Base-by-base conservation (phyloP, 768 basidiomycete species). In the Russula sp. region DNA sequence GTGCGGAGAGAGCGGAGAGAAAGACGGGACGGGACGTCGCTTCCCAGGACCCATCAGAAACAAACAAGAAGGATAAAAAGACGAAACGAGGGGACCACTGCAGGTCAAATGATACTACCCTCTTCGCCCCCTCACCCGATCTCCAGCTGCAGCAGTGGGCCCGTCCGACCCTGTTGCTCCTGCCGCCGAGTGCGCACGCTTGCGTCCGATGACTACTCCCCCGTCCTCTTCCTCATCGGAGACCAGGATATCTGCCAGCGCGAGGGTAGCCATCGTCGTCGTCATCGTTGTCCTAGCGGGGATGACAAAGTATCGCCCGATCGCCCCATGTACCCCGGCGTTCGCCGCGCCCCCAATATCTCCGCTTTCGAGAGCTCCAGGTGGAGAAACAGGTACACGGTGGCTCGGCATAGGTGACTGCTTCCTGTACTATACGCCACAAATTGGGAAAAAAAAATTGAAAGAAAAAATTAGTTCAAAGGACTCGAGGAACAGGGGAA, bases 401-500 rank as follows among this genome's bases (percentile, higher is more conserved):
- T 48, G 26, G 4, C 24, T 26, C 20, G 42, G 26, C 46, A 57
- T 26, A 4, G 65, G 28, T 3, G 61, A 44, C 18, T 55, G 61
- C 55, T 73, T 75, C 63, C 73, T 75, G 58, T 74, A 73, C 74
- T 75, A 49, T 32, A 63, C 49, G 61, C 22, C n/a, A 30, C 14
- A 24, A 9, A 50, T 30, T 30, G 2, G 5, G 6, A 24, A 20
- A 22, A 46, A n/a, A 46, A 28, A 48, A 22, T 13, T 13, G 11
- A 6, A 49, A 26, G 22, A 49, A 16, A 14, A 13, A 28, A 2
- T 28, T 2, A 48, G 46, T 11, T 22, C 49, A 16, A 11, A 11
- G 9, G 11, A 13, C 48, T 49, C 13, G n/a, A 49, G 22, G 13
- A 16, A 44, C 18, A 46, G 1, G 30, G 30, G 30, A 3, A 30